These are phyloP conservation scores for Russula foetens DNA, from an alignment of 768 basidiomycete genomes.

Conservation along the genomic window DNA sequence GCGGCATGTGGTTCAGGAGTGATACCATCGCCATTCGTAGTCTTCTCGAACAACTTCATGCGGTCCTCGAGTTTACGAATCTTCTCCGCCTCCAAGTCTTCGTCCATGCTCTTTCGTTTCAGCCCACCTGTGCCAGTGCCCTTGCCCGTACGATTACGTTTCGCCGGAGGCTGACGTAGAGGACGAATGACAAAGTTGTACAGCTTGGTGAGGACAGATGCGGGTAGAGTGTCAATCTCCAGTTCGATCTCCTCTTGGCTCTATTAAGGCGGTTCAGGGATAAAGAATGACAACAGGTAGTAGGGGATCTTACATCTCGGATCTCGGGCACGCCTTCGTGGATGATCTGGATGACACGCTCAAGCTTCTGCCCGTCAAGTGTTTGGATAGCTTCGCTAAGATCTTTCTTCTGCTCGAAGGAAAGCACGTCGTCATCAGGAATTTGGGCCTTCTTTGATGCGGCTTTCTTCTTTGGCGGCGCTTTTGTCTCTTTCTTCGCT, in stretches of 20 bases:
- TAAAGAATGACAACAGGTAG: constrained; percentile 10
- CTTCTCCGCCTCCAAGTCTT: constrained; percentile 92
- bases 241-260: constrained; percentile 98
- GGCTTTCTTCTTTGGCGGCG: constrained; percentile 42
- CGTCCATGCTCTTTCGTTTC: constrained; percentile 95
- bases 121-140: constrained; percentile 84
- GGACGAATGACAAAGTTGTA: constrained; percentile 94
- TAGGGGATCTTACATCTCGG: constrained; percentile 66
- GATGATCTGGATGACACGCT: constrained; percentile 91
- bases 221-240: constrained; percentile 89
- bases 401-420: constrained; percentile 97
- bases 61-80: constrained; percentile 87
- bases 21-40: constrained; percentile 30
- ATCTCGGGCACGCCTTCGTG: constrained; percentile 91
- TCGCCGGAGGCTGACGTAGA: constrained; percentile 44
- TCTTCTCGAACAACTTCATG: constrained; percentile 72
- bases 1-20: constrained; percentile 29
- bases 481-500: constrained; percentile 36
- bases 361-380: constrained; percentile 76
- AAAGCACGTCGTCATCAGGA: constrained; percentile 73
- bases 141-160: constrained; percentile 62
- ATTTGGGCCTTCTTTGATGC: constrained; percentile 54
- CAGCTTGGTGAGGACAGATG: constrained; percentile 79
- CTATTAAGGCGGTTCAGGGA: constrained; percentile 34
- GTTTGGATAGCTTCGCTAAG: constrained; percentile 88